Evolutionary conservation across 306 rosid genomes (phyloP), one percentile per base, ranked within the genome.

Genomic region (Carpinus viminea): DNA sequence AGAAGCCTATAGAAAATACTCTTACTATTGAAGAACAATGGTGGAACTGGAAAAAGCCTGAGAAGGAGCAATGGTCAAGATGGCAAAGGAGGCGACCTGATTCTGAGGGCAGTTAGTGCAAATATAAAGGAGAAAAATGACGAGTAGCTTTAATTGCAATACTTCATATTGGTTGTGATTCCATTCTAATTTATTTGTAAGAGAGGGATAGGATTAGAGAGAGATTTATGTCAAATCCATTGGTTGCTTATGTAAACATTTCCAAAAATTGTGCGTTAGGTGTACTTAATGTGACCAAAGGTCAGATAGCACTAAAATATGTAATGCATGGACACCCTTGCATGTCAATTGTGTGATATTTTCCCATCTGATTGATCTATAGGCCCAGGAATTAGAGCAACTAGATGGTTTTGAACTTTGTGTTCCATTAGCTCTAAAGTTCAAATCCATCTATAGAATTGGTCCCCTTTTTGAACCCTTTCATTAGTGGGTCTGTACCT

Each of bases 1-100:
- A 80, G 79, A 93, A 83, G 84, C 90, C 96, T 38, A 84, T 93
- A 69, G 96, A 79, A 82, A 88, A 90, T 41, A 83, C 89, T 1
- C 97, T 88, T 70, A 70, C 94, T 0, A 81, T 89, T 76, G 98
- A 95, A 5, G 99, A 89, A 78, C 78, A 89, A 47, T 95, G 99
- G 99, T 95, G 99, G 99, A 85, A 95, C 84, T 95, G 99, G 99
- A 87, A 83, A 85, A 85, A 93, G 76, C 96, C 98, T 28, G 98
- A 93, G 68, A 89, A 93, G 38, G 98, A 91, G 55, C 92, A 90
- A 72, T 95, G 98, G 98, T 95, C 99, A 73, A 90, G 99, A 79
- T 95, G 99, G 99, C 98, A 95, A 80, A 90, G 99, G 84, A 95
- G 98, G 85, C 81, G 82, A 72, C 98, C 99, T 3, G 98, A 95